Percentiles rank a stretch among this genome's conserved stretches.
Evolutionary conservation across 2,329 filamentous ascomycete species (phyloP).

Genomic region (Leptographium radiaticola): DNA sequence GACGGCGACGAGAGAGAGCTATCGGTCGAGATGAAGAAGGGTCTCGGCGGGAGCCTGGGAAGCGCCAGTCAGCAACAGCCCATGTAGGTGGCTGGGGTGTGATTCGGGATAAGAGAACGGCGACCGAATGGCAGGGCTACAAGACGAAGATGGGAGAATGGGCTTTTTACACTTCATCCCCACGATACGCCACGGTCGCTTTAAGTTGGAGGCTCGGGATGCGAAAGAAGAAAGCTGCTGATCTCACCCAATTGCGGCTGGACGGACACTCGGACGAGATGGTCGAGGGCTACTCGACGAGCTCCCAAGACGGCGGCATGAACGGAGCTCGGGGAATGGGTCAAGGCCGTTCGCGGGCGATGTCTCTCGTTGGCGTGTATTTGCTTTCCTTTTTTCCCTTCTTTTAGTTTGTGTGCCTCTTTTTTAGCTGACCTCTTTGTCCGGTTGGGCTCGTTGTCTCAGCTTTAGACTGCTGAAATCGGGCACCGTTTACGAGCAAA

Average conservation of each 20-base stretch:
- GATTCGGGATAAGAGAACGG: neutral
- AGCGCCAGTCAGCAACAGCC: neutral
- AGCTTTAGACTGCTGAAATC: constrained; percentile 5
- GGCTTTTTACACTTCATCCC: neutral
- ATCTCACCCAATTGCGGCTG: neutral
- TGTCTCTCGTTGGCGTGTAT: neutral
- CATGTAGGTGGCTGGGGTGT: neutral
- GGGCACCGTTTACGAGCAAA: neutral
- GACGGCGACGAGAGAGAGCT: neutral
- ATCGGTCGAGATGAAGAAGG: neutral
- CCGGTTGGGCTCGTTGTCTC: constrained; percentile 3
- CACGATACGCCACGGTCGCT: neutral
- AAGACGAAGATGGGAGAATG: neutral
- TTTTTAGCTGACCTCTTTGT: neutral
- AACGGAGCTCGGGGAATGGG: neutral
- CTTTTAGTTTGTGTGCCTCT: neutral
- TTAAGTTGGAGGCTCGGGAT: neutral
- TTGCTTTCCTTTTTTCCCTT: neutral
- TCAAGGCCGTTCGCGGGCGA: neutral
- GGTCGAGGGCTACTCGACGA: constrained; percentile 2
- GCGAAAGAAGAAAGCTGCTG: neutral
- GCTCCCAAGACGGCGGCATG: neutral
- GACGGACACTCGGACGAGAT: neutral
- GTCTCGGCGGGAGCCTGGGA: neutral
- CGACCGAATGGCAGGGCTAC: neutral